Conservation (phyloP, 2,329 filamentous ascomycete species). For the Helotiales sp. region DNA sequence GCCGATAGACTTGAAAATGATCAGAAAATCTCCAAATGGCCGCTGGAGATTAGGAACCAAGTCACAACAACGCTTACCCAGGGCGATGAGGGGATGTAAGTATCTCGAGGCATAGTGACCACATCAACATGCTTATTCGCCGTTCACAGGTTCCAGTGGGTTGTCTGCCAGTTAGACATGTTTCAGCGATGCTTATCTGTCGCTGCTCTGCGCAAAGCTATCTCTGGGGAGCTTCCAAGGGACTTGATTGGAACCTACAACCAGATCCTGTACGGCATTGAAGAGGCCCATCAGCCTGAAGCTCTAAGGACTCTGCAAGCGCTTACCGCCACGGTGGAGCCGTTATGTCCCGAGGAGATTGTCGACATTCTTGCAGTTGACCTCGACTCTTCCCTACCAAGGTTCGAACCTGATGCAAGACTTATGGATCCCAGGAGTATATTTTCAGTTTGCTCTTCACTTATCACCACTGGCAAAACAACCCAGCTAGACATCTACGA, state of each 20-base stretch:
- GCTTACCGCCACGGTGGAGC: slow-evolving; percentile 24
- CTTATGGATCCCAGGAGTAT: slow-evolving; percentile 36
- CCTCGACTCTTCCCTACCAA: slow-evolving; percentile 15
- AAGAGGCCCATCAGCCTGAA: slow-evolving; percentile 15
- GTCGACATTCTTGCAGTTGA: slow-evolving; percentile 35
- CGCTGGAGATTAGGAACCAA: slow-evolving; percentile 23
- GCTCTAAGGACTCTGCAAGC: slow-evolving; percentile 28
- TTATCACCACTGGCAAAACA: slow-evolving; percentile 14
- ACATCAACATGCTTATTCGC: background rate
- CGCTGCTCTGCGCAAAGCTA: slow-evolving; percentile 30
- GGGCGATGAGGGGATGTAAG: slow-evolving; percentile 37
- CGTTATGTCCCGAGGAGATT: slow-evolving; percentile 29
- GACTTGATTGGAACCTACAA: slow-evolving; percentile 38
- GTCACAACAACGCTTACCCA: slow-evolving; percentile 32
- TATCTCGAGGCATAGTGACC: background rate
- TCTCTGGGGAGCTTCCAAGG: slow-evolving; percentile 33
- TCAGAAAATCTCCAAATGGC: slow-evolving; percentile 29
- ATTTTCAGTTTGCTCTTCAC: slow-evolving; percentile 19
- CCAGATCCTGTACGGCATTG: slow-evolving; percentile 34
- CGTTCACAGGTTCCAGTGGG: slow-evolving; percentile 38
- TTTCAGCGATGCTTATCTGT: slow-evolving; percentile 25
- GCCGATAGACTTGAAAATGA: slow-evolving; percentile 27
- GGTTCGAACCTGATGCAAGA: slow-evolving; percentile 37
- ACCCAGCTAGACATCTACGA: background rate
- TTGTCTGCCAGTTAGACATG: slow-evolving; percentile 36